Base-by-base conservation (phyloP, 345 rosid genomes). In the Noccaea caerulescens region DNA sequence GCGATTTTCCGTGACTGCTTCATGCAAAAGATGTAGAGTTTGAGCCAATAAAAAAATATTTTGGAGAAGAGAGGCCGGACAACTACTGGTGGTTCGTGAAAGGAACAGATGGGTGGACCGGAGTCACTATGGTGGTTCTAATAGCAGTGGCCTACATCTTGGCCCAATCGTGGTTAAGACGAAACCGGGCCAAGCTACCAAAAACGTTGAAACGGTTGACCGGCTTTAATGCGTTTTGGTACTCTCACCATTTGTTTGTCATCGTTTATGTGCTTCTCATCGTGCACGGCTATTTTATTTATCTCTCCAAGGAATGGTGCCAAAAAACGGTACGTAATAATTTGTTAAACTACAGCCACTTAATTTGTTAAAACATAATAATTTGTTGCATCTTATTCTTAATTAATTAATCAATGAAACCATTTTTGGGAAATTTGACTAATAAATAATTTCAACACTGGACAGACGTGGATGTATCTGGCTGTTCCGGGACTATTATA, bases 391-490 rank as follows among this genome's bases (percentile, higher is more conserved):
- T 3, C 2, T 25, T 25, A 25, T 16, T 16, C 18, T 16, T 16
- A 16, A 25, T 25, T 25, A 25, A 27, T 27, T 27, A 27, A 27
- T 27, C 4, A 27, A 27, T 20, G 30, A 27, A 27, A 27, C 30
- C 30, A 27, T 27, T 27, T 16, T 27, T 27, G 30, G 3, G 30
- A 27, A 27, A 27, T 2, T 27, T 27, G 30, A 27, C 30, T 27
- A 27, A 27, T 27, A 27, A 27, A 27, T 27, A 3, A 27, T 27
- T 27, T 27, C 30, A 27, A 27, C 30, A 27, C 47, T 12, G 42
- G 61, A 45, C 83, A 91, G 96, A 89, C 98, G 10, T 89, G 98
- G 98, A 89, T 92, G 98, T 92, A 92, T 69, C 76, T 89, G 8
- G 88, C 97, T 6, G 67, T 82, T 45, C 98, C 98, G 6, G 69